Evolutionary conservation across 23 red algal genomes (phyloP).

Genomic region (Gracilaria domingensis): DNA sequence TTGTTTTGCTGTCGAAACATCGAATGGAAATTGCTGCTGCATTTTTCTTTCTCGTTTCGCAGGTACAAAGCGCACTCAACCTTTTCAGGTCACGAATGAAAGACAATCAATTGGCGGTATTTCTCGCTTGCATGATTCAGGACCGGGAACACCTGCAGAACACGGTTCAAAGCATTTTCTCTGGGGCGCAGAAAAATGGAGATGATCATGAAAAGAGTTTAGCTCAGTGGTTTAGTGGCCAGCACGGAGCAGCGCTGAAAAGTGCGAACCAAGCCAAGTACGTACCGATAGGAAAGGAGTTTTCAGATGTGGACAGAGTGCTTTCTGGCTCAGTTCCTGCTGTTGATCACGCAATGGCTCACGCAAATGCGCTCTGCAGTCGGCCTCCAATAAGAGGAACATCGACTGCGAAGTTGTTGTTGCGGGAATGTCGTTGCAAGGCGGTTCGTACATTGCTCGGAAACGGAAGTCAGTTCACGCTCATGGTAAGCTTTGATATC

Average conservation of each 20-base stretch:
- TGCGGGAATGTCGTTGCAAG: conserved; percentile 39
- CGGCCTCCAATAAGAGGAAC: conserved; percentile 63
- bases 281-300: neutral
- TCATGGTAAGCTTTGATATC: conserved; percentile 42
- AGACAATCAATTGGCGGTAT: conserved; percentile 78
- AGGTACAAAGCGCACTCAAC: conserved; percentile 62
- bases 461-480: conserved; percentile 43
- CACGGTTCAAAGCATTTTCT: conserved; percentile 48
- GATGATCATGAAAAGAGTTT: conserved; percentile 68
- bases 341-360: conserved; percentile 49
- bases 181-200: neutral
- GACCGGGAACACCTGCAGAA: conserved; percentile 19
- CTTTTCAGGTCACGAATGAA: conserved; percentile 50
- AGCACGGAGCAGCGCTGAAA: conserved; percentile 43
- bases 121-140: conserved; percentile 55
- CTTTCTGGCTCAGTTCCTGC: conserved; percentile 34
- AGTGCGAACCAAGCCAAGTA: conserved; percentile 46
- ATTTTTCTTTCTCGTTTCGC: conserved; percentile 78
- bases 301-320: conserved; percentile 6
- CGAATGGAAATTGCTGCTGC: conserved; percentile 68
- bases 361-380: conserved; percentile 38
- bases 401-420: neutral
- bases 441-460: conserved; percentile 47
- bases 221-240: conserved; percentile 73
- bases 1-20: conserved; percentile 85